Percentiles rank a stretch among this genome's conserved stretches.
Evolutionary conservation across 2,329 filamentous ascomycete species (phyloP).

Genomic region (Beauveria australis): DNA sequence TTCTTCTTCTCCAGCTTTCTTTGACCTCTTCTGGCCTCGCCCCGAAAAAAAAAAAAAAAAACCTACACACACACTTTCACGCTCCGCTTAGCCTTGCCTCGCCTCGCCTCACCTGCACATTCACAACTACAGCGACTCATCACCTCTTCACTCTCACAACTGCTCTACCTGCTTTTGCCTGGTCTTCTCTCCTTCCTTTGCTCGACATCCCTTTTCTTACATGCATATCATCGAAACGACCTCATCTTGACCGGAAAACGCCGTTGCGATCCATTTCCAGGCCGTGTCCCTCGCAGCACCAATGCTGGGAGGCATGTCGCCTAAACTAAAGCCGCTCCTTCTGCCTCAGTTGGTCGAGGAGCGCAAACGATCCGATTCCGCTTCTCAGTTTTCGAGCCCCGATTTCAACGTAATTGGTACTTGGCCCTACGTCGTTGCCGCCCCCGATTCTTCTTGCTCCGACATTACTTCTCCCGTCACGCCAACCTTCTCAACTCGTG

Average conservation of each 20-base stretch:
- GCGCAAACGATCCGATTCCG: slow-evolving; percentile 30
- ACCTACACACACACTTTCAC: background rate
- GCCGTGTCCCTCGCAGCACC: slow-evolving; percentile 5
- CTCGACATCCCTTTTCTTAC: background rate
- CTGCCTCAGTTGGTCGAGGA: slow-evolving; percentile 47
- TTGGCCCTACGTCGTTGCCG: slow-evolving; percentile 33
- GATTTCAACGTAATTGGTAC: slow-evolving; percentile 24
- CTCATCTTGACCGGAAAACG: background rate
- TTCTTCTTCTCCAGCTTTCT: slow-evolving; percentile 8
- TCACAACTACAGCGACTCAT: background rate
- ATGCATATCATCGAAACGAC: slow-evolving; percentile 3
- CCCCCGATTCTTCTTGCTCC: slow-evolving; percentile 50
- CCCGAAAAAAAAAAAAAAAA: slow-evolving; percentile 5
- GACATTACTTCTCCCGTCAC: slow-evolving; percentile 63
- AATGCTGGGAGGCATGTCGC: slow-evolving; percentile 30
- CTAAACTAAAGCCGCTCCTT: slow-evolving; percentile 43
- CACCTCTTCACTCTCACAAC: background rate
- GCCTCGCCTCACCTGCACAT: background rate
- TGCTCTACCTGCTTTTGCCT: background rate
- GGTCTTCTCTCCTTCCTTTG: background rate
- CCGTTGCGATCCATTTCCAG: slow-evolving; percentile 1
- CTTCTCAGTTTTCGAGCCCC: slow-evolving; percentile 18
- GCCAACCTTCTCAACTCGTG: slow-evolving; percentile 59
- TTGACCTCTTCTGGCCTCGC: background rate
- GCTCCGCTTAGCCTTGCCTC: background rate